A percentile compares a stretch with the other conserved stretches of the same genome.
Conservation (phyloP, 331 rosid species). For the Stylosanthes scabra region DNA sequence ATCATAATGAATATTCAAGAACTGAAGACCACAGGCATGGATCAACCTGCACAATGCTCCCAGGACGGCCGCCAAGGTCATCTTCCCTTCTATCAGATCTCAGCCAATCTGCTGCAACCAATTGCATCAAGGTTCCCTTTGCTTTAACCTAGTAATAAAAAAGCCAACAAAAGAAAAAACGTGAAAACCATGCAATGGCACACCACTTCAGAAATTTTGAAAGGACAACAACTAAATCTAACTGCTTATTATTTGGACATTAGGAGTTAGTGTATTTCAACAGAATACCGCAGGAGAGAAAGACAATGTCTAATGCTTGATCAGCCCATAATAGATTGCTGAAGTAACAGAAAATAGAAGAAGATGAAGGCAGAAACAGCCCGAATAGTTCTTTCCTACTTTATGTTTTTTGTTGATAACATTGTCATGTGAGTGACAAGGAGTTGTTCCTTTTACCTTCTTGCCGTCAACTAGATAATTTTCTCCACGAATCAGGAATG, state of each 20-base stretch:
- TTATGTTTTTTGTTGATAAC: slow-evolving; percentile 8
- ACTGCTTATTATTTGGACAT: slow-evolving; percentile 2
- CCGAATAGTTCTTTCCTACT: slow-evolving; percentile 1
- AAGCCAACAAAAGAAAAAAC: slow-evolving; percentile 17
- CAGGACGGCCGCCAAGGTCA: slow-evolving; percentile 82
- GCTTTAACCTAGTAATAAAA: slow-evolving; percentile 73
- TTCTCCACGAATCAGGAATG: slow-evolving; percentile 88
- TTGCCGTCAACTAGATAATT: slow-evolving; percentile 69
- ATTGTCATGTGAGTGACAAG: slow-evolving; percentile 22
- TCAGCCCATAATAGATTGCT: background rate
- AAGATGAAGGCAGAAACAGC: slow-evolving; percentile 15
- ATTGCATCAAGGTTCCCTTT: slow-evolving; percentile 82
- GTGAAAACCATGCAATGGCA: slow-evolving; percentile 16
- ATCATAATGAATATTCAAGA: slow-evolving; percentile 27
- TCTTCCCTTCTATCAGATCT: slow-evolving; percentile 89
- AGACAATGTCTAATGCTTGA: slow-evolving; percentile 17
- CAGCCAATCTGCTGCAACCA: slow-evolving; percentile 97
- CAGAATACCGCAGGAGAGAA: slow-evolving; percentile 16
- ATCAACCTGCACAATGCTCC: slow-evolving; percentile 88
- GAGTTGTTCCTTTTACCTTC: slow-evolving; percentile 57
- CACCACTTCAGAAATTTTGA: background rate
- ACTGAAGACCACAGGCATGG: slow-evolving; percentile 2
- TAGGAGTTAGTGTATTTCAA: slow-evolving; percentile 17
- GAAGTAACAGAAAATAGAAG: slow-evolving; percentile 11
- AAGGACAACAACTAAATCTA: slow-evolving; percentile 18